Evolutionary conservation across 2,329 filamentous ascomycete genomes (phyloP).

Genomic region (Aspergillus texensis): DNA sequence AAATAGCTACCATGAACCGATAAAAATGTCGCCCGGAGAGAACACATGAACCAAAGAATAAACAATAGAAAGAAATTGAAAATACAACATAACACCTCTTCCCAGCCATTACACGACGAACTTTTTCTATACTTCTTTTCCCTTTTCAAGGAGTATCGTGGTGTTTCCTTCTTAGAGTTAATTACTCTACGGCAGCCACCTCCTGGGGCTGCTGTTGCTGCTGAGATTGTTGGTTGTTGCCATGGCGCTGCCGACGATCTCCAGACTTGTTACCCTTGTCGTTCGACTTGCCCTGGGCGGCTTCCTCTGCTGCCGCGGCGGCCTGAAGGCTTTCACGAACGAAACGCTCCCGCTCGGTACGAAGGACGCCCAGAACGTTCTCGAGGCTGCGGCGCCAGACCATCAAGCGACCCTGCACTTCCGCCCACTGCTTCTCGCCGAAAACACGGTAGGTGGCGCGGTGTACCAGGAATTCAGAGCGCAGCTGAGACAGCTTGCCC

Average conservation of each 20-base stretch:
- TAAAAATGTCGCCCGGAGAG: conserved; percentile 14
- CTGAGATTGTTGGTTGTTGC: conserved; percentile 30
- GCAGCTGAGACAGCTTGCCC: conserved; percentile 92
- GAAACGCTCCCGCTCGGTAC: conserved; percentile 78
- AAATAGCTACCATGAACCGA: conserved; percentile 21
- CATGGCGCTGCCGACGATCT: conserved; percentile 37
- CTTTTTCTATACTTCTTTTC: conserved; percentile 10
- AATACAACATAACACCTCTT: conserved; percentile 9
- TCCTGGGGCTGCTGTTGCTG: conserved; percentile 34
- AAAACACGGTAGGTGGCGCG: conserved; percentile 96
- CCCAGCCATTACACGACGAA: conserved; percentile 13
- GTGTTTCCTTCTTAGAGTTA: not conserved
- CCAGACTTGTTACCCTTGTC: conserved; percentile 35
- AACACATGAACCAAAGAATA: conserved; percentile 8
- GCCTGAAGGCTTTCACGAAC: conserved; percentile 68
- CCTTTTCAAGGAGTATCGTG: not conserved
- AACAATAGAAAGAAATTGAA: conserved; percentile 8
- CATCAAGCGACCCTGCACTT: conserved; percentile 86
- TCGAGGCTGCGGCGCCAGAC: conserved; percentile 84
- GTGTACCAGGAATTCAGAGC: conserved; percentile 92
- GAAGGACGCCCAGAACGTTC: conserved; percentile 76
- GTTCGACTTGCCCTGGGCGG: conserved; percentile 35
- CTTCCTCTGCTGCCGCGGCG: conserved; percentile 36
- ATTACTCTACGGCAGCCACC: conserved; percentile 24
- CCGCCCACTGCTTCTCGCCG: conserved; percentile 96